Evolutionary conservation across 1,284 basidiomycete species (phyloP), one percentile per base, ranked within the genome.

Genomic region (Paramarasmius palmivorus): DNA sequence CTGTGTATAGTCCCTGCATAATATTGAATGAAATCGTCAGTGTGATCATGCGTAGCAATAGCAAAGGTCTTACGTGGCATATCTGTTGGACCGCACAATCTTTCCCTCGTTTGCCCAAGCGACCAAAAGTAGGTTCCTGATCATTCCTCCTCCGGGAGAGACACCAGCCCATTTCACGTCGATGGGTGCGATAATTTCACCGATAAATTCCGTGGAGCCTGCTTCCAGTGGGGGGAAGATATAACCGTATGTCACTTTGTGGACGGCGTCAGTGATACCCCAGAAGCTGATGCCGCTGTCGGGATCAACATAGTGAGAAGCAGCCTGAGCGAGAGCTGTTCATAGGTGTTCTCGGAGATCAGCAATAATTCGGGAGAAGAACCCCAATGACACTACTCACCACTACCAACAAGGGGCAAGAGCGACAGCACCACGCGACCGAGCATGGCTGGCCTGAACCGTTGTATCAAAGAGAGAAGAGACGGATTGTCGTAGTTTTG

Each of bases 181-280:
- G 47, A 81, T 69, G 2, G 84, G 82, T 8, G 81, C 77, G 32
- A 84, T 77, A 49, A 85, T 78, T 65, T 83, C 80, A 53, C 77
- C 84, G 58, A 86, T 82, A 63, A 84, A 85, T 61, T 86, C 66
- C 23, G 69, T 66, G 2, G 68, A 53, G 22, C 68, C 68, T 17
- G 69, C 69, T n/a, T 69, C 65, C 6, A 65, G 67, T 17, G 78
- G 76, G 19, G 81, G 82, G 60, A 84, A 80, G 36, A 78, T 69
- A 55, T 75, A 76, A 53, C 81, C 82, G 59, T 78, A 81, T 22
- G 74, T 76, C 4, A 83, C 79, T 19, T 61, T 49, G 60, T 83
- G 75, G 2, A 71, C 73, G 22, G 78, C 69, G 48, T 83, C 81
- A 4, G 74, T 77, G 50, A 73, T 61, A 46, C 81, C 81, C 58